Conservation (phyloP, 805 yeast genomes). For the Candida pseudofarinosa region DNA sequence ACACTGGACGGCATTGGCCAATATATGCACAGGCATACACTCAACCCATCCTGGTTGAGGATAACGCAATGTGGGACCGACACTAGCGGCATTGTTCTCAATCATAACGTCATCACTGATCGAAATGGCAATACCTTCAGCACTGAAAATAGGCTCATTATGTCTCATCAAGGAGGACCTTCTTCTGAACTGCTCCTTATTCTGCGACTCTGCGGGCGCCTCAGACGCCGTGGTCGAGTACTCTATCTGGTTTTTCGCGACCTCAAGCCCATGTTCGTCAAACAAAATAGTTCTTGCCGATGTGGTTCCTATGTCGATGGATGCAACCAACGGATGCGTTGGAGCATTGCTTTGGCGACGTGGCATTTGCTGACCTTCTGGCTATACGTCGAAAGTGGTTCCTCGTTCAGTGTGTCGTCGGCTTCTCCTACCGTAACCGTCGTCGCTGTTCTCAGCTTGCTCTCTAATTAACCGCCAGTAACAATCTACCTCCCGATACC, state of each 20-base stretch:
- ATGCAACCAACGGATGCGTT: slow-evolving; percentile 47
- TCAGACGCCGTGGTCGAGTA: slow-evolving; percentile 70
- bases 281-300: slow-evolving; percentile 86
- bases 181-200: slow-evolving; percentile 44
- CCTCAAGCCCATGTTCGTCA: slow-evolving; percentile 65
- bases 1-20: slow-evolving; percentile 79
- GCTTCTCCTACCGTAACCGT: too few relatives aligned
- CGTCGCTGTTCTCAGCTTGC: too few relatives aligned
- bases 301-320: slow-evolving; percentile 89
- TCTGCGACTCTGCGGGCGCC: slow-evolving; percentile 39
- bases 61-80: slow-evolving; percentile 67
- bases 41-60: slow-evolving; percentile 93
- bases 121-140: slow-evolving; percentile 70
- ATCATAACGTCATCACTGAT: slow-evolving; percentile 56
- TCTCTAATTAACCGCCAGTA: too few relatives aligned
- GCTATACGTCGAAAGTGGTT: too few relatives aligned
- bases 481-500: too few relatives aligned
- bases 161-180: slow-evolving; percentile 41
- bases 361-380: too few relatives aligned
- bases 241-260: slow-evolving; percentile 88
- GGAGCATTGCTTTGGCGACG: slow-evolving; percentile 43
- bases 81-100: slow-evolving; percentile 50
- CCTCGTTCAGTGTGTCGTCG: too few relatives aligned
- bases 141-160: slow-evolving; percentile 59
- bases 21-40: slow-evolving; percentile 80